A percentile compares a stretch with the other conserved stretches of the same genome.
Conservation (phyloP, 208 protist genomes). For the Novymonas esmeraldas region DNA sequence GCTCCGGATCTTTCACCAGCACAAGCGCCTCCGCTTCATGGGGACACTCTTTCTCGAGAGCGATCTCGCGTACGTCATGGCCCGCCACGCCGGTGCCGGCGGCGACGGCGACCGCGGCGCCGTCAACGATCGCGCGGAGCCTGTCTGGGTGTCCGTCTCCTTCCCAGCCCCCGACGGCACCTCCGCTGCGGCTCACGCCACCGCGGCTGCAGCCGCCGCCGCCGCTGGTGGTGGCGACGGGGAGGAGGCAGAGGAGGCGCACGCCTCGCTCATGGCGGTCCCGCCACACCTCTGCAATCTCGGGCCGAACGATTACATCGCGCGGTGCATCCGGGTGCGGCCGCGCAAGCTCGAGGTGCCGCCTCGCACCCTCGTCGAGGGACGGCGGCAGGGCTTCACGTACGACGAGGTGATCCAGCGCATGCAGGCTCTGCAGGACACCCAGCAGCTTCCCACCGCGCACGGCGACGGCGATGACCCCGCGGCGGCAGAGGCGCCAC, state of each 20-base stretch:
- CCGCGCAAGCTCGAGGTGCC: slow-evolving; percentile 42
- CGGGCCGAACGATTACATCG: slow-evolving; percentile 42
- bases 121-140: slow-evolving; percentile 44
- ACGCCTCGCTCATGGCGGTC: slow-evolving; percentile 25
- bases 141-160: slow-evolving; percentile 51
- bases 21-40: slow-evolving; percentile 72
- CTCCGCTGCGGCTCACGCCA: background rate
- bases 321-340: slow-evolving; percentile 56
- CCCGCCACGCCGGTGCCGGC: background rate
- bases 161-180: slow-evolving; percentile 29
- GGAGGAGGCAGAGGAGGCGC: slow-evolving; percentile 22
- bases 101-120: background rate
- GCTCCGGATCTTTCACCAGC: slow-evolving; percentile 56
- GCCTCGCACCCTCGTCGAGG: slow-evolving; percentile 60
- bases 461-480: slow-evolving; percentile 2
- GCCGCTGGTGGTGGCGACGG: background rate
- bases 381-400: slow-evolving; percentile 51
- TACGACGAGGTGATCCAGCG: slow-evolving; percentile 69
- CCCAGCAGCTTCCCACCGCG: slow-evolving; percentile 2
- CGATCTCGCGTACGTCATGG: slow-evolving; percentile 21
- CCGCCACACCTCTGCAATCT: slow-evolving; percentile 62
- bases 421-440: slow-evolving; percentile 30
- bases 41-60: slow-evolving; percentile 53
- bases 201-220: background rate
- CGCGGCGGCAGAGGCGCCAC: background rate